Evolutionary conservation across 2,329 filamentous ascomycete species (phyloP).

Genomic region (Fusarium robinianum): DNA sequence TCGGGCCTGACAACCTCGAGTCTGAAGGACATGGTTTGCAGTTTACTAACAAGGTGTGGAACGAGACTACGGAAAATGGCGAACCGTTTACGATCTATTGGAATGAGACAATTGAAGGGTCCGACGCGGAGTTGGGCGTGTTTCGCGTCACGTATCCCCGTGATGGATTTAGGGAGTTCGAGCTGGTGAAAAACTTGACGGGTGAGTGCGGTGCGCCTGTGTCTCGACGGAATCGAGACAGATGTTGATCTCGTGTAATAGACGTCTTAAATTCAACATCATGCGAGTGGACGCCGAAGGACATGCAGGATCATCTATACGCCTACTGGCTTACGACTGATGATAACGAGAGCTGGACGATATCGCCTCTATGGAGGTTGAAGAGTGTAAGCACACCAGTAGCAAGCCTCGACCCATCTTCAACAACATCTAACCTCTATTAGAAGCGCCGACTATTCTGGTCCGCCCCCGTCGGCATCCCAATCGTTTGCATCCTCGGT

Average conservation of each 20-base stretch:
- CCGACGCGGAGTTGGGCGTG: slow-evolving; percentile 34
- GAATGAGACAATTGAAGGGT: slow-evolving; percentile 37
- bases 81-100: slow-evolving; percentile 37
- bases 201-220: too few species aligned
- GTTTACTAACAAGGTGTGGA: slow-evolving; percentile 43
- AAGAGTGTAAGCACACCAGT: slow-evolving; percentile 28
- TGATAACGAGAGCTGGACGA: slow-evolving; percentile 35
- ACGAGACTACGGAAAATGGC: slow-evolving; percentile 42
- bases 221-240: too few species aligned
- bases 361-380: slow-evolving; percentile 41
- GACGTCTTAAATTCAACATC: slow-evolving; percentile 32
- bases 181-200: slow-evolving; percentile 39
- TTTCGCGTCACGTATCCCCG: slow-evolving; percentile 40
- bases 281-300: slow-evolving; percentile 39
- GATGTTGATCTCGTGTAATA: slow-evolving; percentile 9
- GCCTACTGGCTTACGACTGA: slow-evolving; percentile 38
- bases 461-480: slow-evolving; percentile 39
- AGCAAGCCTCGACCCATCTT: background rate
- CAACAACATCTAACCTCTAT: slow-evolving; percentile 3
- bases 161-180: slow-evolving; percentile 38
- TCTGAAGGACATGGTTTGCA: slow-evolving; percentile 36
- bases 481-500: slow-evolving; percentile 37
- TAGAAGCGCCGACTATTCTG: slow-evolving; percentile 33
- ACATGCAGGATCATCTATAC: slow-evolving; percentile 36
- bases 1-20: slow-evolving; percentile 16